phyloP scores from a whole-genome alignment of 331 rosid genomes.

The Telfairia occidentalis region DNA sequence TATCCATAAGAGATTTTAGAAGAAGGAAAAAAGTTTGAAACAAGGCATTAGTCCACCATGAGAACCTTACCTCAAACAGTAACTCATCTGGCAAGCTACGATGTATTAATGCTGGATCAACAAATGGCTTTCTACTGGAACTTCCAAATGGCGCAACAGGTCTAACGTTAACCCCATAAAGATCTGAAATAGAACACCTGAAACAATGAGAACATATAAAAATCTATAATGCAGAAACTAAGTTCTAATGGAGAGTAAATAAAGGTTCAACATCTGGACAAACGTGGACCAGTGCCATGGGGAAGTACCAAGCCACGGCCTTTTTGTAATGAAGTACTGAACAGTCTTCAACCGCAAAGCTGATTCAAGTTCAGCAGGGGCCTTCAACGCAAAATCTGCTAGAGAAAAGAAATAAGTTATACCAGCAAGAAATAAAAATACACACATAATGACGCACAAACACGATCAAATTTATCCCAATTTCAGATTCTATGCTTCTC shows the following conservation, averaged over 20 bases:
- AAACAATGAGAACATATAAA: conserved; percentile 22
- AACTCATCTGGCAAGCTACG: conserved; percentile 77
- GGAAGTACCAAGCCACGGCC: conserved; percentile 93
- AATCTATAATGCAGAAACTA: background rate
- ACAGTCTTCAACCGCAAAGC: conserved; percentile 65
- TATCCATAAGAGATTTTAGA: background rate
- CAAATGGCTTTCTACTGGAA: conserved; percentile 56
- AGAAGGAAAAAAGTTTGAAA: background rate
- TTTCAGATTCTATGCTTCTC: background rate
- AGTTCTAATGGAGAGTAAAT: background rate
- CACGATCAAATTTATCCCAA: background rate
- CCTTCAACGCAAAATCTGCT: conserved; percentile 51
- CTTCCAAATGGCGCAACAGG: conserved; percentile 96
- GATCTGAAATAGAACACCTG: conserved; percentile 60
- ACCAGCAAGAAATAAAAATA: background rate
- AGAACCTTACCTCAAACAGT: conserved; percentile 59
- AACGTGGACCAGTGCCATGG: background rate
- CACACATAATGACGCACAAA: background rate
- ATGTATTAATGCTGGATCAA: conserved; percentile 65
- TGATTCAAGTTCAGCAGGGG: conserved; percentile 67
- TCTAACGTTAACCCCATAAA: conserved; percentile 82
- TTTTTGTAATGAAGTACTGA: conserved; percentile 60
- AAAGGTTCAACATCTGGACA: background rate
- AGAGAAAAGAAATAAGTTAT: background rate
- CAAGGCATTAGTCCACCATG: background rate